phyloP scores from a whole-genome alignment of 2,329 filamentous ascomycete genomes.

The Neonectria magnoliae region DNA sequence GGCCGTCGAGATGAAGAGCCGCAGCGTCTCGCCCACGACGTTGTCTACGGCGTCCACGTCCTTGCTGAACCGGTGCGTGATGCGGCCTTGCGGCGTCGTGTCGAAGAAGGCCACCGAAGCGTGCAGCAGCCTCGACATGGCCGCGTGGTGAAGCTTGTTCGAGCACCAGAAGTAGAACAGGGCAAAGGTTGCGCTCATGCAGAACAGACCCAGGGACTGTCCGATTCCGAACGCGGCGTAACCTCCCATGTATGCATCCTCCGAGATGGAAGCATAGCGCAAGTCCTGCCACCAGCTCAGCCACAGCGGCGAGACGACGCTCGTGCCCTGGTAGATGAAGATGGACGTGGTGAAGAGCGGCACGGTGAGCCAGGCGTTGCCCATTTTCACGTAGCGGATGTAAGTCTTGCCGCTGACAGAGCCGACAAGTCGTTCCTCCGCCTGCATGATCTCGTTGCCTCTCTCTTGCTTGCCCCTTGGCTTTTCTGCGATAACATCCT shows the following conservation, averaged over 20 bases:
- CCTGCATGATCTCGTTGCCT: slow-evolving; percentile 57
- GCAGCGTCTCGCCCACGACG: slow-evolving; percentile 71
- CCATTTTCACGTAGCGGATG: slow-evolving; percentile 69
- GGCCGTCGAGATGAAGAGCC: slow-evolving; percentile 72
- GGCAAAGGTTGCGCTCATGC: slow-evolving; percentile 69
- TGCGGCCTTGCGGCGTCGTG: slow-evolving; percentile 85
- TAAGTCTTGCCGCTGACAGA: slow-evolving; percentile 71
- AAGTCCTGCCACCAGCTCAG: slow-evolving; percentile 69
- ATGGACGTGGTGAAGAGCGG: slow-evolving; percentile 62
- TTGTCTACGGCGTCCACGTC: slow-evolving; percentile 92
- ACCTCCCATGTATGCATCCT: slow-evolving; percentile 62
- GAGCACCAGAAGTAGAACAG: slow-evolving; percentile 51
- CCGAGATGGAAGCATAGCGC: slow-evolving; percentile 54
- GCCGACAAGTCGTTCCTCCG: slow-evolving; percentile 67
- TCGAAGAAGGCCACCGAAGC: slow-evolving; percentile 77
- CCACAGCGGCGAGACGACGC: slow-evolving; percentile 70
- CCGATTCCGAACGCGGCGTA: slow-evolving; percentile 67
- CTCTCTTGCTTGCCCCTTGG: neutral
- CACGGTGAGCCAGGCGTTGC: slow-evolving; percentile 66
- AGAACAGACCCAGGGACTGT: slow-evolving; percentile 67
- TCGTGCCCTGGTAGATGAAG: slow-evolving; percentile 67
- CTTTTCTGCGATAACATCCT: neutral
- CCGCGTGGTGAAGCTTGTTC: slow-evolving; percentile 50
- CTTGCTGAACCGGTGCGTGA: slow-evolving; percentile 95
- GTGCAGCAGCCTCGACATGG: slow-evolving; percentile 31